A percentile compares a stretch with the other conserved stretches of the same genome.
Evolutionary conservation across 306 rosid genomes (phyloP).

Genomic region (Sechiopsis laciniata): DNA sequence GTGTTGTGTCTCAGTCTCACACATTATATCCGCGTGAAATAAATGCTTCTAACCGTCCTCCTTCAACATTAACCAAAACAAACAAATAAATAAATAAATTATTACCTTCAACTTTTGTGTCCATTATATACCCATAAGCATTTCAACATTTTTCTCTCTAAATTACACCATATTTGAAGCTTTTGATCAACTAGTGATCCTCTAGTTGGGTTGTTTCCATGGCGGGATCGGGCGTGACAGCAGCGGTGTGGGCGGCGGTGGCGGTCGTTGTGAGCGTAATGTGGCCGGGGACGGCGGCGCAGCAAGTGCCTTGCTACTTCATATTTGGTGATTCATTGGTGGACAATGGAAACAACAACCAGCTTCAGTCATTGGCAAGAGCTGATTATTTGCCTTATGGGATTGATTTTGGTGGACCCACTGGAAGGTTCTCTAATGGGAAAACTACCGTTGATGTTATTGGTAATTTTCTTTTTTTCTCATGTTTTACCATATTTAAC

Average conservation of each 20-base stretch:
- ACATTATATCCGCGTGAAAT: slow-evolving; percentile 56
- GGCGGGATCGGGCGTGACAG: background rate
- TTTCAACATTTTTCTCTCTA: background rate
- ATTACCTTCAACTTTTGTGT: background rate
- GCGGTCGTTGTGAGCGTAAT: slow-evolving; percentile 26
- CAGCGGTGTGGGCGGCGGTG: slow-evolving; percentile 14
- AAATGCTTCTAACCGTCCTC: slow-evolving; percentile 46
- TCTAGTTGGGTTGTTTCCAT: background rate
- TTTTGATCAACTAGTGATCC: too few species aligned
- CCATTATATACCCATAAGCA: background rate
- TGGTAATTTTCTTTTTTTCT: slow-evolving; percentile 37
- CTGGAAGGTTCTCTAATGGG: slow-evolving; percentile 88
- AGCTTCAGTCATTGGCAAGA: slow-evolving; percentile 65
- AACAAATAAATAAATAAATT: too few species aligned
- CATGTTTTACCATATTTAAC: too few species aligned
- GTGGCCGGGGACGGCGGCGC: slow-evolving; percentile 38
- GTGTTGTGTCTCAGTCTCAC: background rate
- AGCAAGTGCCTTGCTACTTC: slow-evolving; percentile 81
- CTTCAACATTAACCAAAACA: slow-evolving; percentile 35
- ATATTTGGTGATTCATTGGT: slow-evolving; percentile 89
- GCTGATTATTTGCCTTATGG: slow-evolving; percentile 81
- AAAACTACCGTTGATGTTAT: slow-evolving; percentile 67
- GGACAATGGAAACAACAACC: slow-evolving; percentile 82
- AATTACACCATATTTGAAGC: too few species aligned
- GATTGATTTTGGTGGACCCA: slow-evolving; percentile 68